A percentile compares a stretch with the other conserved stretches of the same genome.
Evolutionary conservation across 2,329 filamentous ascomycete genomes (phyloP).

Genomic region (Triangularia verruculosa): DNA sequence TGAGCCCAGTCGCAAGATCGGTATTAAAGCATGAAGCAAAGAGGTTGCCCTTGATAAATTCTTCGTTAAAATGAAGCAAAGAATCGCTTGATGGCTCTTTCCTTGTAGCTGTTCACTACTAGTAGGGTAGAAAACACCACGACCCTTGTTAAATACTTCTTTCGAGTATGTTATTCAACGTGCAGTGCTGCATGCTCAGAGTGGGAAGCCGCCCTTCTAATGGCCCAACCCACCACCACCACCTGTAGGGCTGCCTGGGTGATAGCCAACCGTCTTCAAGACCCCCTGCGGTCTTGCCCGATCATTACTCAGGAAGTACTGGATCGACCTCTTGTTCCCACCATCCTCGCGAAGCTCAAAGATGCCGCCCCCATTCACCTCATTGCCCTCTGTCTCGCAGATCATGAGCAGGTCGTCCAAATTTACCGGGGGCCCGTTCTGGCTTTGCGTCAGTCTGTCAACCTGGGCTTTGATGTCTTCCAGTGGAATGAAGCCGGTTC

Average conservation of each 20-base stretch:
- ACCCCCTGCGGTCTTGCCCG: constrained; percentile 41
- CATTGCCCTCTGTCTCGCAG: constrained; percentile 86
- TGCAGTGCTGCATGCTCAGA: not conserved
- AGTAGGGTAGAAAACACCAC: not conserved
- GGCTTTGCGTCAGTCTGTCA: constrained; percentile 56
- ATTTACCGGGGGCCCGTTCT: constrained; percentile 40
- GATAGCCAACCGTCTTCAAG: constrained; percentile 46
- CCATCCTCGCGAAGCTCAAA: constrained; percentile 65
- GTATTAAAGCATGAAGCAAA: not conserved
- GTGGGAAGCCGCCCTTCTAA: not conserved
- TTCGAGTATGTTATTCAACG: not conserved
- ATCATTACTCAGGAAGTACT: constrained; percentile 53
- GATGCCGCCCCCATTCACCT: constrained; percentile 83
- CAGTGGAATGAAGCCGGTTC: constrained; percentile 65
- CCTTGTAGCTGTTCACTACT: not conserved
- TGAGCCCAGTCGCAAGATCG: not conserved
- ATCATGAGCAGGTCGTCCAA: constrained; percentile 73
- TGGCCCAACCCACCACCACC: constrained; percentile 1
- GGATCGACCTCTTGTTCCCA: constrained; percentile 44
- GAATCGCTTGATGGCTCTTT: not conserved
- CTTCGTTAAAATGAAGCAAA: not conserved
- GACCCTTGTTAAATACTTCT: not conserved
- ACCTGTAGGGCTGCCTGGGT: constrained; percentile 65
- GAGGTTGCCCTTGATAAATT: not conserved
- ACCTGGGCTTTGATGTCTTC: constrained; percentile 64